phyloP scores from a whole-genome alignment of 2,329 filamentous ascomycete species.

The Fusarium xylarioides region DNA sequence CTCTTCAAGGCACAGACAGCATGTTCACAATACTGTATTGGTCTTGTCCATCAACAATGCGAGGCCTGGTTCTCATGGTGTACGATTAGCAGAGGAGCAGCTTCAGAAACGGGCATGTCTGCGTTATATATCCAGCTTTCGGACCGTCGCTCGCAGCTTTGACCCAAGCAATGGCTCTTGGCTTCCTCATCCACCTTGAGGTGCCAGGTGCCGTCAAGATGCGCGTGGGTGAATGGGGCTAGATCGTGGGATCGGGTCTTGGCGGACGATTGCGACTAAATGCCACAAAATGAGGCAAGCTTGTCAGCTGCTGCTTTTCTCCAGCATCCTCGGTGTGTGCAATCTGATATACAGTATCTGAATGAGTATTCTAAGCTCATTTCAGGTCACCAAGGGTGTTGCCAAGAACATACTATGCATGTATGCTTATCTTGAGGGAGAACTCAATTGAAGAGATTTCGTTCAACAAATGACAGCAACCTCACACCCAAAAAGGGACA shows the following conservation, averaged over 20 bases:
- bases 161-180: constrained; percentile 1
- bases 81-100: not conserved
- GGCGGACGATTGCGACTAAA: constrained; percentile 38
- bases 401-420: not conserved
- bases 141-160: constrained; percentile 17
- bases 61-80: not conserved
- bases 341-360: not conserved
- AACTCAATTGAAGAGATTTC: not conserved
- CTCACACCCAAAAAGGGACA: not conserved
- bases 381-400: constrained; percentile 7
- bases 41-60: not conserved
- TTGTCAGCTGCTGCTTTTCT: constrained; percentile 7
- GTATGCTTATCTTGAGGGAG: not conserved
- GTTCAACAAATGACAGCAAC: not conserved
- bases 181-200: constrained; percentile 17
- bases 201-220: not conserved
- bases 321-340: not conserved
- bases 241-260: constrained; percentile 29
- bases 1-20: not conserved
- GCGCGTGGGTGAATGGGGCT: constrained; percentile 20
- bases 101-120: not conserved
- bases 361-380: not conserved
- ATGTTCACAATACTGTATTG: not conserved
- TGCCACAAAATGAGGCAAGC: constrained; percentile 33
- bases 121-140: constrained; percentile 4